Base-by-base conservation (phyloP, 345 rosid genomes). In the Hypericum perforatum region DNA sequence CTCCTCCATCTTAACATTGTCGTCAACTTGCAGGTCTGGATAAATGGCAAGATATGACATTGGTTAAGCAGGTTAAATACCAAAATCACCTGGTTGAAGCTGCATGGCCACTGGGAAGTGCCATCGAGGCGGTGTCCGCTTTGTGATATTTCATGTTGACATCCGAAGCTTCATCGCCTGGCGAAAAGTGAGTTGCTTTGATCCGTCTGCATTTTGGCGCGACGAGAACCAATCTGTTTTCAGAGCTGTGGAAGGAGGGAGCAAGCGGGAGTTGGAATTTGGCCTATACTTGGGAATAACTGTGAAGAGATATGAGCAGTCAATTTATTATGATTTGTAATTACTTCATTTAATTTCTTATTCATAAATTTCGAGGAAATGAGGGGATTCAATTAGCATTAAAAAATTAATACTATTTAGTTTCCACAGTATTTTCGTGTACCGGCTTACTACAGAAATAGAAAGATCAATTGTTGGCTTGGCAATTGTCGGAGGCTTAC, bases 21-120 rank as follows among this genome's bases (percentile, higher is more conserved):
- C 2, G 14, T 41, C 29, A 10, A 40, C 8, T 22, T 22, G 22
- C 66, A 92, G 98, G 80, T 43, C 63, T 92, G 53, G 83, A 80
- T 71, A 77, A 86, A 37, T 62, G 81, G 72, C 97, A 88, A 69
- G 65, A 82, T 51, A 82, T 92, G 53, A 92, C 89, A 29, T 64
- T 92, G 67, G 94, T 83, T 56, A 92, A 92, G 80, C 61, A 92
- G 67, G 78, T 92, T 39, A 63, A 77, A 62, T 92, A 88, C 45
- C 73, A 78, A 5, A 66, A 76, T 44, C 57, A 78, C 45, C 76
- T 73, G 0, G 97, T 88, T n/a, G 97, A 88, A 75, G 96, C 96
- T 37, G 95, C 97, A 8, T 92, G 98, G 98, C 98, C 98, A 11
- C 68, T 92, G 7, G 98, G 97, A 69, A 92, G 98, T 41, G 98